These are phyloP conservation scores for Plantago major DNA, from an alignment of 257 asterid species.

Conservation along the genomic window DNA sequence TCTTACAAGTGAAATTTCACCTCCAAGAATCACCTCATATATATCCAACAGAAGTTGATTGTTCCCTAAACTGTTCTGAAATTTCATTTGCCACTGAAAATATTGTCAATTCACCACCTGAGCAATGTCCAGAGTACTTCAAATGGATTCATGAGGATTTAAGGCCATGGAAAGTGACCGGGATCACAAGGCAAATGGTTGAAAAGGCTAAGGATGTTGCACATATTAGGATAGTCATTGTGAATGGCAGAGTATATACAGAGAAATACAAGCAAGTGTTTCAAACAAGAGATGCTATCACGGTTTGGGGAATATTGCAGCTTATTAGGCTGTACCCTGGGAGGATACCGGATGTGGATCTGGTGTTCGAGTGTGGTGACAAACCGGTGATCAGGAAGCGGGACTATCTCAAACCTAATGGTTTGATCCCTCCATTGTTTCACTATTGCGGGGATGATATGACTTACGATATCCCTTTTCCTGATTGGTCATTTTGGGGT, in stretches of 20 bases:
- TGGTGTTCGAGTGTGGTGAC: conserved; percentile 65
- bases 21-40: conserved; percentile 26
- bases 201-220: conserved; percentile 42
- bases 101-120: conserved; percentile 10
- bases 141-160: conserved; percentile 88
- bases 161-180: conserved; percentile 59
- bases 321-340: conserved; percentile 76
- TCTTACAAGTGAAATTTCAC: conserved; percentile 16
- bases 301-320: conserved; percentile 87
- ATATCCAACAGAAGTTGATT: conserved; percentile 41
- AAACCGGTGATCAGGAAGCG: conserved; percentile 42
- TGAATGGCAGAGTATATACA: conserved; percentile 52
- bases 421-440: conserved; percentile 49
- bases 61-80: conserved; percentile 48
- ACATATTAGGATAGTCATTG: conserved; percentile 47
- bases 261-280: conserved; percentile 44
- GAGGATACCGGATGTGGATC: conserved; percentile 56
- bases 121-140: conserved; percentile 67
- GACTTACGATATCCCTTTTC: conserved; percentile 66
- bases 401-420: conserved; percentile 20
- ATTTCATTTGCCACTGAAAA: conserved; percentile 18
- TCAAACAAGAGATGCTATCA: conserved; percentile 76
- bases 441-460: conserved; percentile 59
- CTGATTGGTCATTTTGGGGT: conserved; percentile 99
- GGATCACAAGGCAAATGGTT: conserved; percentile 52